A percentile compares a stretch with the other conserved stretches of the same genome.
phyloP scores from a whole-genome alignment of 2,329 filamentous ascomycete genomes.

The Pseudogymnoascus sp. region DNA sequence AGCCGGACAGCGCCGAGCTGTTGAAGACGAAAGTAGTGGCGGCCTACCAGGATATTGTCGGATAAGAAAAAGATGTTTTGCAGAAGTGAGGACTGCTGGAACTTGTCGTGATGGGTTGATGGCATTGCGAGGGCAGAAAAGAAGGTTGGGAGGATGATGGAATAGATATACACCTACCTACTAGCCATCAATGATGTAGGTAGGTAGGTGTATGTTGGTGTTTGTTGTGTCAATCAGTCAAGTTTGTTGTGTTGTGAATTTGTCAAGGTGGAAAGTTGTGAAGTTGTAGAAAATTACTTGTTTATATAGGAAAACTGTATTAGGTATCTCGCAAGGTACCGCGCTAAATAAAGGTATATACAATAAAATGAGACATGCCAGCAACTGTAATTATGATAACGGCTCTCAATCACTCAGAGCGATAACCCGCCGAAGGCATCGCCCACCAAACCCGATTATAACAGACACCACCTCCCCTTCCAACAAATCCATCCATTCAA shows the following conservation, averaged over 20 bases:
- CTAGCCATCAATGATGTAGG: neutral
- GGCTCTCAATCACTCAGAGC: neutral
- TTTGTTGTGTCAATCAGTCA: neutral
- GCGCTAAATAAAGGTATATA: conserved; percentile 4
- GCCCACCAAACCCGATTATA: neutral
- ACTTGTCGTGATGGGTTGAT: neutral
- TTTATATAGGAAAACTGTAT: conserved; percentile 5
- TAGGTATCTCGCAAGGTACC: conserved; percentile 1
- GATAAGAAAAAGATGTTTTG: neutral
- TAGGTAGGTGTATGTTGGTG: neutral
- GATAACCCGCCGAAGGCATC: neutral
- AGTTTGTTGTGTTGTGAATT: neutral
- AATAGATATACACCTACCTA: neutral
- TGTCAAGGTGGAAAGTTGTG: neutral
- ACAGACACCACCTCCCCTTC: neutral
- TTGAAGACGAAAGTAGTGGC: no score
- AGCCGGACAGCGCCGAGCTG: no score
- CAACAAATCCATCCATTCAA: neutral
- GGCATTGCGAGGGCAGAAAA: neutral
- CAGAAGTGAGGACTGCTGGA: neutral
- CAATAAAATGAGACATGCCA: neutral
- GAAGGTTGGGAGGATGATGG: neutral
- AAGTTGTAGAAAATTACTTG: neutral
- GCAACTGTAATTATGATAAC: neutral
- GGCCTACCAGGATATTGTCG: neutral